Evolutionary conservation across 2,329 filamentous ascomycete species (phyloP).

Genomic region (Colletotrichum graminicola): DNA sequence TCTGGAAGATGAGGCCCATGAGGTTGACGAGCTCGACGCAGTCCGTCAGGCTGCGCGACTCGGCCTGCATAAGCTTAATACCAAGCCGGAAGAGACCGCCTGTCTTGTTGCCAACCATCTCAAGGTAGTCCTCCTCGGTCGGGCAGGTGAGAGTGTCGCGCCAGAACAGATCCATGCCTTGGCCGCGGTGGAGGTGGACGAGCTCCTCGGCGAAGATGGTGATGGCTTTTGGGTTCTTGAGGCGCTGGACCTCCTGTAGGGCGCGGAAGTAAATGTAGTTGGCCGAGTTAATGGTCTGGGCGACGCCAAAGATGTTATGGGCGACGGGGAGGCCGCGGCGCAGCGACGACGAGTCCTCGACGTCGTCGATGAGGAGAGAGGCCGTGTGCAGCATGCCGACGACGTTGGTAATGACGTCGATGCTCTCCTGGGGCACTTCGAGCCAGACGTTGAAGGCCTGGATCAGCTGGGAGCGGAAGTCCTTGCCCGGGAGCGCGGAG

Average conservation of each 20-base stretch:
- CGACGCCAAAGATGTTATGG: slow-evolving; percentile 85
- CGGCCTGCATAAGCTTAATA: slow-evolving; percentile 89
- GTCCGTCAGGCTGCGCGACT: slow-evolving; percentile 69
- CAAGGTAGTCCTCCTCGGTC: slow-evolving; percentile 89
- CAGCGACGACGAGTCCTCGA: slow-evolving; percentile 83
- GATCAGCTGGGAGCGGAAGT: slow-evolving; percentile 85
- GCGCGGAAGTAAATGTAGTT: slow-evolving; percentile 92
- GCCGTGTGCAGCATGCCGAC: slow-evolving; percentile 90
- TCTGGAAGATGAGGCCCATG: slow-evolving; percentile 89
- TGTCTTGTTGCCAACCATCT: slow-evolving; percentile 94
- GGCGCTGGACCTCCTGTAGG: slow-evolving; percentile 78
- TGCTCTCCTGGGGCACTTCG: slow-evolving; percentile 75
- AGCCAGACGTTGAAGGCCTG: slow-evolving; percentile 85
- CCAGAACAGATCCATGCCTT: slow-evolving; percentile 95
- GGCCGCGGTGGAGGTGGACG: slow-evolving; percentile 85
- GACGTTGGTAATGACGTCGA: slow-evolving; percentile 82
- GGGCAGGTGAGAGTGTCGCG: slow-evolving; percentile 86
- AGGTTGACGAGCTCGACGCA: slow-evolving; percentile 88
- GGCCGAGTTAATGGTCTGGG: slow-evolving; percentile 90
- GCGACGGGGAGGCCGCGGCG: slow-evolving; percentile 85
- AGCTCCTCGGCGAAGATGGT: slow-evolving; percentile 85
- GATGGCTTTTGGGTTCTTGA: slow-evolving; percentile 76
- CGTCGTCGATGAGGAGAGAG: slow-evolving; percentile 86
- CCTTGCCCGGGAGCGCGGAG: slow-evolving; percentile 83
- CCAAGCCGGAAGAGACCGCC: slow-evolving; percentile 87